A percentile compares a stretch with the other conserved stretches of the same genome.
Evolutionary conservation across 768 basidiomycete genomes (phyloP).

Genomic region (Termitomyces bulborhizus): DNA sequence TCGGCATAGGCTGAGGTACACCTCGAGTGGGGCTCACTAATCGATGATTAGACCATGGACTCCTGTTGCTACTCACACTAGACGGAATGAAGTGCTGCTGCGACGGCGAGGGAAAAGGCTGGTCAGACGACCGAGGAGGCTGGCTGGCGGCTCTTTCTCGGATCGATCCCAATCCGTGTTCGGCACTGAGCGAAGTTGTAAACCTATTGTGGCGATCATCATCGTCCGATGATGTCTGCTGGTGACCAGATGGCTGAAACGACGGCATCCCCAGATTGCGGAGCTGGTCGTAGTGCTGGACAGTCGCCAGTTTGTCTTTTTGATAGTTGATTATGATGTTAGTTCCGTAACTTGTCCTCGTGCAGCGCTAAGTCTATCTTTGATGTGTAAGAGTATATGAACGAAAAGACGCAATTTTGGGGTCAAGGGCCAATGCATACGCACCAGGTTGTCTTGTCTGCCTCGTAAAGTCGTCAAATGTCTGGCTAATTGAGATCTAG

Average conservation of each 20-base stretch:
- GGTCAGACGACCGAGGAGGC: constrained; percentile 50
- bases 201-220: constrained; percentile 61
- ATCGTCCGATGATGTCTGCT: constrained; percentile 34
- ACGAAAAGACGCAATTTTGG: neutral
- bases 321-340: constrained; percentile 10
- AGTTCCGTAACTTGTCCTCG: constrained; percentile 9
- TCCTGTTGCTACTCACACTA: constrained; percentile 34
- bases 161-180: constrained; percentile 37
- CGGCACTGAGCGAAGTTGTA: constrained; percentile 31
- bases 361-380: constrained; percentile 4
- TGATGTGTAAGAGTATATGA: constrained; percentile 3
- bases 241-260: constrained; percentile 25
- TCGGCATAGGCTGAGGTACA: constrained; percentile 46
- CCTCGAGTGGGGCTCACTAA: constrained; percentile 38
- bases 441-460: constrained; percentile 11
- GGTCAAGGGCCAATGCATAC: neutral
- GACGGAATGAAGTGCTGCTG: constrained; percentile 46
- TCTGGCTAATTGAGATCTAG: constrained; percentile 14
- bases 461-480: constrained; percentile 13
- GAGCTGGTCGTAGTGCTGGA: constrained; percentile 18
- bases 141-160: constrained; percentile 68
- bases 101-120: constrained; percentile 44
- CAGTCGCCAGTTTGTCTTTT: constrained; percentile 18
- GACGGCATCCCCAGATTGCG: constrained; percentile 18
- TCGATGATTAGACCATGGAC: constrained; percentile 40